A percentile compares a stretch with the other conserved stretches of the same genome.
Conservation (phyloP, 441 rosid genomes). For the Arabidopsis hybrid region DNA sequence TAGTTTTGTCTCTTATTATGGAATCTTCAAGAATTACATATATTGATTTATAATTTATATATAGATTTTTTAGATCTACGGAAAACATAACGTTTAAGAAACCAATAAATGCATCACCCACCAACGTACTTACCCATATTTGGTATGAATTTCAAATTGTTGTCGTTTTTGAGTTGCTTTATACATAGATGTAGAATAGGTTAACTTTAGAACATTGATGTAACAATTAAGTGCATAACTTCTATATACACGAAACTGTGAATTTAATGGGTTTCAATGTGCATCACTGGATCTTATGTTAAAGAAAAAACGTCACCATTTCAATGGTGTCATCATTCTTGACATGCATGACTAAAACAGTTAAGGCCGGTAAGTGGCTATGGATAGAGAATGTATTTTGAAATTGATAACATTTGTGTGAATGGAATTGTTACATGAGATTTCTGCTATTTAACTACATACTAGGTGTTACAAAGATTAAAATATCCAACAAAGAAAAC, state of each 20-base stretch:
- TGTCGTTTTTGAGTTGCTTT: constrained; percentile 24
- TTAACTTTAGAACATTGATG: constrained; percentile 1
- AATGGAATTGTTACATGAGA: neutral
- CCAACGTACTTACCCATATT: constrained; percentile 39
- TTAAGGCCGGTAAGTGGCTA: neutral
- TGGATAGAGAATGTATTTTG: neutral
- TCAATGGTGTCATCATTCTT: too few species aligned
- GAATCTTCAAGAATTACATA: constrained; percentile 5
- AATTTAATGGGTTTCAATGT: neutral
- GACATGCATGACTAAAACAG: neutral
- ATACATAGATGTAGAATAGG: neutral
- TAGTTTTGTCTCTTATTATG: neutral
- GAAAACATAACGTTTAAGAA: constrained; percentile 14
- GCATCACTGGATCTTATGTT: neutral
- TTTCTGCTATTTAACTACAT: neutral
- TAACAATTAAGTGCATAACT: neutral
- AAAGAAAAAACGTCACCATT: neutral
- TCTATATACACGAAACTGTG: neutral
- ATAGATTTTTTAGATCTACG: neutral
- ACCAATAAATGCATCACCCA: constrained; percentile 39
- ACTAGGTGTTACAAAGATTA: neutral
- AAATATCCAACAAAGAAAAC: neutral
- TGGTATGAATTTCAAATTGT: constrained; percentile 23
- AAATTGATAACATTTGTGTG: neutral
- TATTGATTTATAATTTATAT: neutral